Base-by-base conservation (phyloP, 2,329 filamentous ascomycete species). In the Trichoderma gracile region DNA sequence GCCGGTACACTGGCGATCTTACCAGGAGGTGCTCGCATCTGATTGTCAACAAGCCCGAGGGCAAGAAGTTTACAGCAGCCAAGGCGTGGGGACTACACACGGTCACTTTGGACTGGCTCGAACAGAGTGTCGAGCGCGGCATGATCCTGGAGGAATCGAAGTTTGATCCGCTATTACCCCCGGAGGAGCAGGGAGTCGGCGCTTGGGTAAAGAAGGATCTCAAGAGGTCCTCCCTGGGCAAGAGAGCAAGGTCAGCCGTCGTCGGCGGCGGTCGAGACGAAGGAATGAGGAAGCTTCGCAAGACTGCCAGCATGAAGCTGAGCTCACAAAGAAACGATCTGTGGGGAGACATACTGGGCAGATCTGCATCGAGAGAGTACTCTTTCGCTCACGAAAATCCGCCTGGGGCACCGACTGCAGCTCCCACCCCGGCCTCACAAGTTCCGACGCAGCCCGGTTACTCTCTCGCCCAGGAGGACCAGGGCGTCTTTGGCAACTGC, bases 21-120 rank as follows among this genome's bases (percentile, higher is more conserved):
- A 96, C 93, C 10, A 92, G 89, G 72, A 83, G 82, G 61, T 91
- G 96, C 68, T 96, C 93, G 2, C 95, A 99, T 76, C 84, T 99
- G 17, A 89, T 99, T 68, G 92, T 92, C 38, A 85, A 85, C 67
- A 85, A 84, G 57, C 88, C 94, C 9, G 86, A 91, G 68, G 94
- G 95, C 23, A 91, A 92, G 66, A 99, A 99, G 76, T 99, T 96
- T 75, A 86, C 86, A 63, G 92, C 92, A 63, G 95, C 94, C n/a
- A 87, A 86, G 69, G 84, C 84, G 70, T 99, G 95, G 93, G 83
- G 84, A 52, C 86, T 97, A 69, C 86, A 86, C 59, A 86, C 93
- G 25, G 92, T 99, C 25, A 88, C 90, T 1, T 76, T 91, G 40
- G 89, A 93, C 73, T 99, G 95, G 95, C 84, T 98, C 43, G 80